Evolutionary conservation across 768 basidiomycete genomes (phyloP), one percentile per base, ranked within the genome.

Genomic region (Hirschioporus abietinus): DNA sequence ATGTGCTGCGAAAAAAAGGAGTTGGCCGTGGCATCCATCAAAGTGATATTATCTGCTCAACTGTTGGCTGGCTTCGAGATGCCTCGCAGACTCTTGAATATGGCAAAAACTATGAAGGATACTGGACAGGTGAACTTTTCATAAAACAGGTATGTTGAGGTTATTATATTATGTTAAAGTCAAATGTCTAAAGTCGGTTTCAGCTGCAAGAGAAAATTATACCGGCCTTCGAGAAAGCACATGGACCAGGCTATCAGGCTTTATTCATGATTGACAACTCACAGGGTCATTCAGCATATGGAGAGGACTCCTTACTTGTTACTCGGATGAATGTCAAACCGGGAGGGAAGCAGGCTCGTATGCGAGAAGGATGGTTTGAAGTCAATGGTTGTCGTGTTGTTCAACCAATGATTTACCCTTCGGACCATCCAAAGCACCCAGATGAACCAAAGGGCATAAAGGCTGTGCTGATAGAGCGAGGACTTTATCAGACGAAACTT

Each of bases 61-160:
- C 71, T n/a, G 58, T 69, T 66, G 77, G 80, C 0, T 73, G 71
- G 66, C 30, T 81, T 15, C 36, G 63, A 7, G 77, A 74, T 12
- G 79, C 75, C 17, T 71, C 76, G 17, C 76, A 78, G 66, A 67
- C 67, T 20, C 64, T 80, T 9, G 77, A 82, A 62, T 81, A 82
- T 73, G 80, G 79, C 4, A 82, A 81, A 64, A 81, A 79, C 69
- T n/a, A n/a, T n/a, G n/a, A n/a, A n/a, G n/a, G n/a, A n/a, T n/a
- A n/a, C n/a, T n/a, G n/a, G n/a, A n/a, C 76, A 82, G 76, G 79
- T 0, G 73, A 78, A 64, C 61, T 74, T 0, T 78, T 78, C 63
- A 66, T 74, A 20, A 75, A 75, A 68, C 78, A 77, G 71, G 76
- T 77, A 64, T 15, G 68, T 63, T 0, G 42, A 60, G 15, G 35